Percentiles rank a stretch among this genome's conserved stretches.
Evolutionary conservation across 192 early-diverging fungal species (phyloP).

Genomic region (Endogone sp.): DNA sequence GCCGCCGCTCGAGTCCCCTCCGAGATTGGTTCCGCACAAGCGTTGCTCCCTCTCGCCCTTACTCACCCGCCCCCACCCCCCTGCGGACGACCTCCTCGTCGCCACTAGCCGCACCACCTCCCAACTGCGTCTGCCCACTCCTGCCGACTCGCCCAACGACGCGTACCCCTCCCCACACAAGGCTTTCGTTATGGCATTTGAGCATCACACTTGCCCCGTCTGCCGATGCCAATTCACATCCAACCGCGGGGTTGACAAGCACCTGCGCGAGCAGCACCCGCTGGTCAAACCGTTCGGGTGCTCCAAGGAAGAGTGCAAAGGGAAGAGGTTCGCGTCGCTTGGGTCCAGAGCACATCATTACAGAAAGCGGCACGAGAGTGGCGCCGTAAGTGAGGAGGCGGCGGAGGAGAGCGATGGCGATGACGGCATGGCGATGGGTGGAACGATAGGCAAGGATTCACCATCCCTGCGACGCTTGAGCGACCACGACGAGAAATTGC

Average conservation of each 20-base stretch:
- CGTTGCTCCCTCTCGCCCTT: not conserved
- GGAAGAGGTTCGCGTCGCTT: not conserved
- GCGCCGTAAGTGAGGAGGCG: too few species aligned
- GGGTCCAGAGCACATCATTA: not conserved
- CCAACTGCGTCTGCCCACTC: not conserved
- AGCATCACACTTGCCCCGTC: not conserved
- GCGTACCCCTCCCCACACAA: too few species aligned
- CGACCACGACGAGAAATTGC: too few species aligned
- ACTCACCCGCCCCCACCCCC: not conserved
- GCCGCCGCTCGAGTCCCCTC: too few species aligned
- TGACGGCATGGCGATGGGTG: not conserved
- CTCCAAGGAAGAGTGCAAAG: not conserved
- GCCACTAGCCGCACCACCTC: not conserved
- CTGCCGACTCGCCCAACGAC: not conserved
- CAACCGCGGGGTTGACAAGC: not conserved
- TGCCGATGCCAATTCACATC: not conserved
- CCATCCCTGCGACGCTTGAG: too few species aligned
- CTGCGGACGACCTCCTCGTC: not conserved
- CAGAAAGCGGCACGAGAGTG: not conserved
- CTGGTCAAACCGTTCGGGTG: not conserved
- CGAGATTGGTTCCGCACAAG: not conserved
- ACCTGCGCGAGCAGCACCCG: not conserved
- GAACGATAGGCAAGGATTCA: not conserved
- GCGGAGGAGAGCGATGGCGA: not conserved
- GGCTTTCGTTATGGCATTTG: too few species aligned